A percentile compares a stretch with the other conserved stretches of the same genome.
Evolutionary conservation across 2,329 filamentous ascomycete genomes (phyloP).

Genomic region (Fonsecaea monophora): DNA sequence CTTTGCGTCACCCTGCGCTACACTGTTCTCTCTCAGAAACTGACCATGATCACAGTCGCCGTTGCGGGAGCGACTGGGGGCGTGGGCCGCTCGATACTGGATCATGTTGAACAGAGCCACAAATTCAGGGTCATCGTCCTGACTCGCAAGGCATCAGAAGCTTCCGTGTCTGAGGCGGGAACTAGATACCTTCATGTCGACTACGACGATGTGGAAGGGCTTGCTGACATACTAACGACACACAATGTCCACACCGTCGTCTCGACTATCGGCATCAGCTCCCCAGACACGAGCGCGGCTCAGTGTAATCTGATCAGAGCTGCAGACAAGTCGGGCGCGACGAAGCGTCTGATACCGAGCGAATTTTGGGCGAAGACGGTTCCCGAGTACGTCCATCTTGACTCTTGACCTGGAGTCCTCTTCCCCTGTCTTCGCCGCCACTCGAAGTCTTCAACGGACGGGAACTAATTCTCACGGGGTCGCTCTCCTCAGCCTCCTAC

Average conservation of each 20-base stretch:
- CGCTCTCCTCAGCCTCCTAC: not conserved
- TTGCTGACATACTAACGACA: not conserved
- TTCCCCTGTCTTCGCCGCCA: not conserved
- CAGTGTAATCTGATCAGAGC: constrained; percentile 40
- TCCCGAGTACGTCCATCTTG: constrained; percentile 13
- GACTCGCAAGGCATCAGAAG: not conserved
- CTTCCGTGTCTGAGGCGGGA: not conserved
- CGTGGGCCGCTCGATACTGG: constrained; percentile 10
- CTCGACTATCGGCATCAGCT: constrained; percentile 29
- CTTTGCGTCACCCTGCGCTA: not conserved
- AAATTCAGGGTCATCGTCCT: constrained; percentile 8
- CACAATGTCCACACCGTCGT: constrained; percentile 41
- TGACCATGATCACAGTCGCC: constrained; percentile 1
- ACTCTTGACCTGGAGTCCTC: not conserved
- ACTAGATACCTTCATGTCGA: constrained; percentile 2
- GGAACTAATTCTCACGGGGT: not conserved
- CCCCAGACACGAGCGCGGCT: not conserved
- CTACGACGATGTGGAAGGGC: not conserved
- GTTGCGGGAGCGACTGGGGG: constrained; percentile 9
- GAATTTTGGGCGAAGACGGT: constrained; percentile 35
- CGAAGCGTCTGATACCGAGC: constrained; percentile 39
- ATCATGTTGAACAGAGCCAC: not conserved
- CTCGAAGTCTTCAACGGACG: not conserved
- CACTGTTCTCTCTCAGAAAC: not conserved
- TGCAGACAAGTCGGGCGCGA: constrained; percentile 27